Percentiles rank a stretch among this genome's conserved stretches.
These are phyloP conservation scores for Endoconidiophora polonica DNA, from an alignment of 2,329 filamentous ascomycete genomes.

Conservation along the genomic window DNA sequence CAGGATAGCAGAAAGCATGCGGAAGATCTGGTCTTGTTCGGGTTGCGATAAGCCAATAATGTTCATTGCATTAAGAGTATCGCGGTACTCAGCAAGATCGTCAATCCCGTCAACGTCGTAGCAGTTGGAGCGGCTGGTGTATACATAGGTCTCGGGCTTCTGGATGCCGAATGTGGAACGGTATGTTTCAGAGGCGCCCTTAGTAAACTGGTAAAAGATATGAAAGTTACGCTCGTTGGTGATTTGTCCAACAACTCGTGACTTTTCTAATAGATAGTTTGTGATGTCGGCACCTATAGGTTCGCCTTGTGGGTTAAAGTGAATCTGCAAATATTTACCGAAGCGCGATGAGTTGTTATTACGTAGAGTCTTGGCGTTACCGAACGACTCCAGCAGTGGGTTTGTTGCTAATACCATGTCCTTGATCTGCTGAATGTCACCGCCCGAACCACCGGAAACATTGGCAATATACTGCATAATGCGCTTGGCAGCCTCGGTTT, in stretches of 20 bases:
- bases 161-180: conserved; percentile 80
- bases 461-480: conserved; percentile 99
- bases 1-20: conserved; percentile 77
- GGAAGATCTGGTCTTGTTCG: conserved; percentile 93
- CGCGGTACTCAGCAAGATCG: conserved; percentile 72
- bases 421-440: conserved; percentile 90
- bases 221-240: conserved; percentile 94
- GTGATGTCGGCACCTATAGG: conserved; percentile 94
- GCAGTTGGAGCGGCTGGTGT: conserved; percentile 88
- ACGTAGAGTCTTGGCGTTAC: conserved; percentile 90
- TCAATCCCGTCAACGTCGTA: conserved; percentile 89
- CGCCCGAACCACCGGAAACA: conserved; percentile 71
- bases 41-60: conserved; percentile 74
- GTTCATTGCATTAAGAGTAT: conserved; percentile 87
- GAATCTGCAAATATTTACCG: conserved; percentile 93
- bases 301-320: conserved; percentile 84
- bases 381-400: conserved; percentile 89
- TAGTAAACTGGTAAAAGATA: conserved; percentile 98
- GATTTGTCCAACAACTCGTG: conserved; percentile 88
- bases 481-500: conserved; percentile 95
- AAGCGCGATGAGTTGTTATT: conserved; percentile 99
- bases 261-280: conserved; percentile 93
- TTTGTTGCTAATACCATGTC: conserved; percentile 99
- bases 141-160: conserved; percentile 79
- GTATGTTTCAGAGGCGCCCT: conserved; percentile 77